Evolutionary conservation across 495 filamentous ascomycete species (phyloP).

Genomic region (Podospora pseudocomata): DNA sequence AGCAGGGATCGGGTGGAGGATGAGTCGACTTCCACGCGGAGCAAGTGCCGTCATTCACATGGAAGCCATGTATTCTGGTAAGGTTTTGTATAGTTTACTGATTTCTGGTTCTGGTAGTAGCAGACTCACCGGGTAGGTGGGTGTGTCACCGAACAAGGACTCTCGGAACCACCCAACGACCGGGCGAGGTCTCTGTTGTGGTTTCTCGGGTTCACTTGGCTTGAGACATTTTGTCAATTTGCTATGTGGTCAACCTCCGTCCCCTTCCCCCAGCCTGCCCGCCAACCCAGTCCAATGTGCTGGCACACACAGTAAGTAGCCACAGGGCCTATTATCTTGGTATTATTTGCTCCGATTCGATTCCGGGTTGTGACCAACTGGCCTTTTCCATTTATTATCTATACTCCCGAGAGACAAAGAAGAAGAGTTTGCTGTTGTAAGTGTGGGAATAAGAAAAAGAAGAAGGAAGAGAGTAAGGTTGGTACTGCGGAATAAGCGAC

Average conservation of each 20-base stretch:
- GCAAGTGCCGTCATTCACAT: background rate
- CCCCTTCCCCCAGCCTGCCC: too few relatives aligned
- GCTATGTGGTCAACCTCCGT: background rate
- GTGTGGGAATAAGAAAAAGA: background rate
- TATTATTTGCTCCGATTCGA: constrained; percentile 6
- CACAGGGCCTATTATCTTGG: too few relatives aligned
- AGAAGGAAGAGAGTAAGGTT: background rate
- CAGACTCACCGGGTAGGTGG: too few relatives aligned
- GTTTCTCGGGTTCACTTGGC: background rate
- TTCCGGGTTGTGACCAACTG: background rate
- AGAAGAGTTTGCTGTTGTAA: too few relatives aligned
- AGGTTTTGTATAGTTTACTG: too few relatives aligned
- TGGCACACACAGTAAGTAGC: background rate
- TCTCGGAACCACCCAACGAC: background rate
- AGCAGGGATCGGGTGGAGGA: background rate
- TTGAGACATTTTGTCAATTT: constrained; percentile 6
- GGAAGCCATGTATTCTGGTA: background rate
- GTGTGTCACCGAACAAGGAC: background rate
- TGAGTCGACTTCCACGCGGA: too few relatives aligned
- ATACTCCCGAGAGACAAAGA: constrained; percentile 5
- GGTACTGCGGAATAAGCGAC: background rate
- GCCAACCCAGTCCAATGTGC: background rate
- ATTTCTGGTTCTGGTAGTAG: too few relatives aligned
- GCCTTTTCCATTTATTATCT: background rate
- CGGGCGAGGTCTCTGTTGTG: background rate